Percentiles rank a stretch among this genome's conserved stretches.
Conservation (phyloP, 805 yeast genomes). For the Torulaspora delbrueckii region DNA sequence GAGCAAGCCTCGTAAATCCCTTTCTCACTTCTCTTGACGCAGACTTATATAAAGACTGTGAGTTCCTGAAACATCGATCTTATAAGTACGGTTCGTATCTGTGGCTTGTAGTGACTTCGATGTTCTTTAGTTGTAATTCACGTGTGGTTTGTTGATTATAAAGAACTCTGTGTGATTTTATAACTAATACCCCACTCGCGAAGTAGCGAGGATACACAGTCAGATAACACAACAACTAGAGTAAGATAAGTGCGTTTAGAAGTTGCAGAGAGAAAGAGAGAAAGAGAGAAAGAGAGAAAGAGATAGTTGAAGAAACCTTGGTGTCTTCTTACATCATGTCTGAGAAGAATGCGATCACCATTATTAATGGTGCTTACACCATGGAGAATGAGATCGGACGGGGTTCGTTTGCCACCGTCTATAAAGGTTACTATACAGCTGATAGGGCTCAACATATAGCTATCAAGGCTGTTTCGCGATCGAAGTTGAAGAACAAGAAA, state of each 20-base stretch:
- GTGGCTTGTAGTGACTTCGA: slow-evolving; percentile 4
- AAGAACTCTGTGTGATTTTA: neutral
- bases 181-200: slow-evolving; percentile 4
- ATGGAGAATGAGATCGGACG: slow-evolving; percentile 69
- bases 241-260: neutral
- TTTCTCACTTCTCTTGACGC: neutral
- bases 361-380: slow-evolving; percentile 26
- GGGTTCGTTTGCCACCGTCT: slow-evolving; percentile 94
- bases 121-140: slow-evolving; percentile 1
- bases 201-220: slow-evolving; percentile 3
- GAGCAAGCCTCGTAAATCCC: slow-evolving; percentile 7
- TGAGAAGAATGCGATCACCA: slow-evolving; percentile 9
- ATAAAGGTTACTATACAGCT: slow-evolving; percentile 60
- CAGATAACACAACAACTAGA: neutral
- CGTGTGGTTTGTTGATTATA: slow-evolving; percentile 1
- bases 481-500: slow-evolving; percentile 79
- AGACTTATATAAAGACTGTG: neutral
- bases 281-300: too few relatives aligned
- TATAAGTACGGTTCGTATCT: neutral
- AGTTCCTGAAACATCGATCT: neutral
- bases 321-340: slow-evolving; percentile 4
- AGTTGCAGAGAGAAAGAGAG: neutral
- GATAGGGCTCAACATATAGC: slow-evolving; percentile 60
- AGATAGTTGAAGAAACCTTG: neutral
- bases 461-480: slow-evolving; percentile 78